Conservation (phyloP, 2,329 filamentous ascomycete genomes). For the Cladosporium oxysporum region DNA sequence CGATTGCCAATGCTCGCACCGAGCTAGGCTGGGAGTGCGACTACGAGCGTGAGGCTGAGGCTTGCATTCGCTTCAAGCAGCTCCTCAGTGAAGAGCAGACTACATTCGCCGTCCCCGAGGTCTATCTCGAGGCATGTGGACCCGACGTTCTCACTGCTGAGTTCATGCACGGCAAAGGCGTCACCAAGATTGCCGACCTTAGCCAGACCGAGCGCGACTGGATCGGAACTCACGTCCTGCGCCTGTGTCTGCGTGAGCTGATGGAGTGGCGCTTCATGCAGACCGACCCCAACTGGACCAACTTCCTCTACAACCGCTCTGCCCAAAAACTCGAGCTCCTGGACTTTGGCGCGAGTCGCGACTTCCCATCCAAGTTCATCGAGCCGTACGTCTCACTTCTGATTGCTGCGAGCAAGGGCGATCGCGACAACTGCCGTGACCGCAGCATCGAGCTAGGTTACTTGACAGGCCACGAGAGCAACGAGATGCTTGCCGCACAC, state of each 20-base stretch:
- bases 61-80: slow-evolving; percentile 71
- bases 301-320: slow-evolving; percentile 84
- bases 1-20: slow-evolving; percentile 88
- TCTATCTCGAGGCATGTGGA: slow-evolving; percentile 78
- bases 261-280: slow-evolving; percentile 98
- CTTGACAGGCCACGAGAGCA: slow-evolving; percentile 84
- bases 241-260: slow-evolving; percentile 89
- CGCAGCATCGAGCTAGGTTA: slow-evolving; percentile 62
- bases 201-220: slow-evolving; percentile 86
- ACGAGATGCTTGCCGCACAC: slow-evolving; percentile 86
- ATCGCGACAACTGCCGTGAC: slow-evolving; percentile 34
- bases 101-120: slow-evolving; percentile 76
- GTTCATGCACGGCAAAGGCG: slow-evolving; percentile 80
- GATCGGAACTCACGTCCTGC: slow-evolving; percentile 92
- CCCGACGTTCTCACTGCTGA: slow-evolving; percentile 91
- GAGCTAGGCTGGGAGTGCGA: slow-evolving; percentile 98
- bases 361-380: slow-evolving; percentile 80
- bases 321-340: slow-evolving; percentile 77
- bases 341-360: slow-evolving; percentile 91
- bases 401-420: slow-evolving; percentile 68
- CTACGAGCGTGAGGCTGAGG: slow-evolving; percentile 84
- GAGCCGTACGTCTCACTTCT: slow-evolving; percentile 77
- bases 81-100: slow-evolving; percentile 74
- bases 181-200: slow-evolving; percentile 74
- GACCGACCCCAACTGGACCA: slow-evolving; percentile 99